A percentile compares a stretch with the other conserved stretches of the same genome.
Conservation (phyloP, 345 rosid species). For the Noccaea bulbosa region DNA sequence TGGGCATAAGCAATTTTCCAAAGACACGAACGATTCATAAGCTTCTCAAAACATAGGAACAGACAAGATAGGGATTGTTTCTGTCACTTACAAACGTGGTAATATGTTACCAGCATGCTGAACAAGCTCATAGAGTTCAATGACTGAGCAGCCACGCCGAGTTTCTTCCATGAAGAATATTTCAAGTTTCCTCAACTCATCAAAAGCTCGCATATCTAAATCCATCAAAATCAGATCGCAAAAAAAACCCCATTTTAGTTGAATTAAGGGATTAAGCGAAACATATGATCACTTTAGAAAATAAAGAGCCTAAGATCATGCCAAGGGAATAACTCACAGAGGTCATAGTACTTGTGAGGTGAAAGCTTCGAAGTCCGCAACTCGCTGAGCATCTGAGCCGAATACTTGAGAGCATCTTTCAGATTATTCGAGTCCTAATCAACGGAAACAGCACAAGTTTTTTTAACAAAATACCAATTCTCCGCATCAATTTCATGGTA, state of each 20-base stretch:
- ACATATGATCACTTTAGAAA: not conserved
- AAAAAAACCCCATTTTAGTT: not conserved
- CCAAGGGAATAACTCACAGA: slow-evolving; percentile 59
- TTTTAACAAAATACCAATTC: not conserved
- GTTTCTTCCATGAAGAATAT: slow-evolving; percentile 94
- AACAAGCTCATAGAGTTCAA: slow-evolving; percentile 95
- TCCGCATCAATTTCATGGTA: not conserved
- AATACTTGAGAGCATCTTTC: slow-evolving; percentile 94
- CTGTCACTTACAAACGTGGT: slow-evolving; percentile 79
- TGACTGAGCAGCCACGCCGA: slow-evolving; percentile 88
- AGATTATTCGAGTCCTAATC: slow-evolving; percentile 91
- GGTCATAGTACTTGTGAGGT: slow-evolving; percentile 92
- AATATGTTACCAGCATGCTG: slow-evolving; percentile 98
- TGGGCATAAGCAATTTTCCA: not conserved
- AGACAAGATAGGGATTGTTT: slow-evolving; percentile 19
- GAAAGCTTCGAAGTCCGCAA: slow-evolving; percentile 97
- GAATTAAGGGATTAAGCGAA: slow-evolving; percentile 11
- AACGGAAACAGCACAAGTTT: not conserved
- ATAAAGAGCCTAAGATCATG: slow-evolving; percentile 3
- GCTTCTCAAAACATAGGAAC: not conserved
- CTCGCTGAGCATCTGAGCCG: slow-evolving; percentile 99
- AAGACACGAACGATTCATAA: not conserved
- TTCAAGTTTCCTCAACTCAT: slow-evolving; percentile 94
- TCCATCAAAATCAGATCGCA: slow-evolving; percentile 30
- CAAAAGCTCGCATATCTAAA: slow-evolving; percentile 95